These are phyloP conservation scores for Rhododendron griersonianum DNA, from an alignment of 148 eudicot species.

Conservation along the genomic window DNA sequence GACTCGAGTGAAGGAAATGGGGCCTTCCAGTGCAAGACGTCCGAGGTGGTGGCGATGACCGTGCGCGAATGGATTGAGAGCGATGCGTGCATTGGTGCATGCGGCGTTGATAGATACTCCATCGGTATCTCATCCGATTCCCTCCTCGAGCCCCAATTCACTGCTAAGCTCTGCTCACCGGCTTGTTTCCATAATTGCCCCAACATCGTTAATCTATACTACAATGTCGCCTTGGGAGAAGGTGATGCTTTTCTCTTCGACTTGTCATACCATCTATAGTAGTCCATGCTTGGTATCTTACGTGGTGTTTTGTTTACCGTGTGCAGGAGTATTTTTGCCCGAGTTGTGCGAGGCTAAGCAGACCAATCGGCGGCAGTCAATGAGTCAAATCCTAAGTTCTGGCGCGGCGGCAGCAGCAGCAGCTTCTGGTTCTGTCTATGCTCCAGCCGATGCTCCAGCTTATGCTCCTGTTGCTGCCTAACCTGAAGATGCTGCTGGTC, in stretches of 20 bases:
- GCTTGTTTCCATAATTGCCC: conserved; percentile 34
- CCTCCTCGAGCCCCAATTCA: conserved; percentile 26
- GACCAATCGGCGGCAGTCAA: conserved; percentile 19
- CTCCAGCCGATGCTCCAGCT: conserved; percentile 11
- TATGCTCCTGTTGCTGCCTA: not conserved
- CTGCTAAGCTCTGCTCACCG: conserved; percentile 26
- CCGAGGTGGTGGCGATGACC: conserved; percentile 22
- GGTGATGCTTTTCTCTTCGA: conserved; percentile 14
- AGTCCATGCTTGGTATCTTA: not conserved
- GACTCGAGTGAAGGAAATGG: conserved; percentile 1
- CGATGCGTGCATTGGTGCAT: conserved; percentile 25
- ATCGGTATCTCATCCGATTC: conserved; percentile 40
- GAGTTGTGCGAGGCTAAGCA: conserved; percentile 28
- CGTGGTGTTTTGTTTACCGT: not conserved
- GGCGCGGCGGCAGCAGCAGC: conserved; percentile 15
- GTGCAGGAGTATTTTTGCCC: conserved; percentile 26
- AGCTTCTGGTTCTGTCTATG: too few relatives aligned
- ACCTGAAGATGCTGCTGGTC: conserved; percentile 11
- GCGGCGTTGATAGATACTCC: conserved; percentile 32
- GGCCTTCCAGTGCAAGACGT: conserved; percentile 29
- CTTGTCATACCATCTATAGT: not conserved
- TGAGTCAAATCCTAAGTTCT: conserved; percentile 26
- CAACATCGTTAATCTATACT: conserved; percentile 39
- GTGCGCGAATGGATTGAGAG: conserved; percentile 32
- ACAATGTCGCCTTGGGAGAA: conserved; percentile 38